Conservation (phyloP, 371 early-diverging fungal genomes). For the Mucor mucedo region DNA sequence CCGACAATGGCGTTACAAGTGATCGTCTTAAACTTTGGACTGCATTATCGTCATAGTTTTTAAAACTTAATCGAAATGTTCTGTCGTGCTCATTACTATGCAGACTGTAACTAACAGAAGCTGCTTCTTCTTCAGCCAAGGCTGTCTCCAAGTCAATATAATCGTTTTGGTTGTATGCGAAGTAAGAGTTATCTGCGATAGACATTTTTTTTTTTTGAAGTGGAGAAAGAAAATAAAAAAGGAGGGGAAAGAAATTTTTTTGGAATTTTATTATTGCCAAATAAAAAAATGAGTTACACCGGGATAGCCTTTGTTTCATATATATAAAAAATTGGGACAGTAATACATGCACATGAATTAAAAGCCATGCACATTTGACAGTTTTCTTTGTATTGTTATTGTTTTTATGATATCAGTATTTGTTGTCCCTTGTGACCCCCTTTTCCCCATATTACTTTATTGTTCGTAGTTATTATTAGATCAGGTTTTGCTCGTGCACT, state of each 20-base stretch:
- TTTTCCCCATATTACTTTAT: neutral
- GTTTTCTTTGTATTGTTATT: neutral
- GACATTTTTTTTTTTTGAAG: neutral
- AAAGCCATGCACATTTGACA: neutral
- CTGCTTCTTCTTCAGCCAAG: constrained; percentile 16
- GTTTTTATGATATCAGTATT: neutral
- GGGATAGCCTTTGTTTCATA: too few species aligned
- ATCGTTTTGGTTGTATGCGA: constrained; percentile 10
- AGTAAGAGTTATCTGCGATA: neutral
- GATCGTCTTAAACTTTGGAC: constrained; percentile 11
- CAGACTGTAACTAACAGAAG: neutral
- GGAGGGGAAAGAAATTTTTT: neutral
- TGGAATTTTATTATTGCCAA: neutral
- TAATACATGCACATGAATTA: too few species aligned
- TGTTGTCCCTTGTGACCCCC: too few species aligned
- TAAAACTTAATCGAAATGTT: constrained; percentile 12
- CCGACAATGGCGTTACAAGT: constrained; percentile 26
- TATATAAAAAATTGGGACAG: too few species aligned
- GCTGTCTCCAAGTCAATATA: constrained; percentile 24
- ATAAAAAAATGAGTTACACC: neutral
- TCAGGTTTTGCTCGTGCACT: neutral
- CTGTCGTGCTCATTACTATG: constrained; percentile 2
- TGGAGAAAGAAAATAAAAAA: neutral
- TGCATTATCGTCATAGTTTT: constrained; percentile 19
- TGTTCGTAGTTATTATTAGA: neutral